Percentiles rank a stretch among this genome's conserved stretches.
Evolutionary conservation across 805 yeast genomes (phyloP).

Genomic region (Cyberlindnera saturnus): DNA sequence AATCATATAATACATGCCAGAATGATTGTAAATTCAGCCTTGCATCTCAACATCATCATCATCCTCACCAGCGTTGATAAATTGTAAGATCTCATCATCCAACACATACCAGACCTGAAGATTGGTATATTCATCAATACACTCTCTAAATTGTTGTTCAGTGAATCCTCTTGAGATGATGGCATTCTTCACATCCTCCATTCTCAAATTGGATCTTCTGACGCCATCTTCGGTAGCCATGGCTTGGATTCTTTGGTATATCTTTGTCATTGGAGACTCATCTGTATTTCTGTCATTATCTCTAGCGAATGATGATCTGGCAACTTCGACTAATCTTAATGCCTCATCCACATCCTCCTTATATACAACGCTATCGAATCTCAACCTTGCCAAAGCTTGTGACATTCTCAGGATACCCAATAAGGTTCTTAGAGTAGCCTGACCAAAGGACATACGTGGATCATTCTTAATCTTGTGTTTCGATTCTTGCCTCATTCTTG

Average conservation of each 20-base stretch:
- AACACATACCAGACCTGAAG: conserved; percentile 72
- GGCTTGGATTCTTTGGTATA: conserved; percentile 64
- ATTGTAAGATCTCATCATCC: conserved; percentile 58
- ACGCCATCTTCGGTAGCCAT: conserved; percentile 38
- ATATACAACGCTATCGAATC: conserved; percentile 69
- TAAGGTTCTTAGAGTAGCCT: conserved; percentile 92
- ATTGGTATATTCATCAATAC: conserved; percentile 67
- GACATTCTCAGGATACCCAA: conserved; percentile 87
- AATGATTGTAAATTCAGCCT: too few species aligned
- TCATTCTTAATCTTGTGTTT: conserved; percentile 68
- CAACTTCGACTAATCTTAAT: conserved; percentile 73
- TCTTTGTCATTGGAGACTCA: conserved; percentile 63
- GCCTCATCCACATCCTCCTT: conserved; percentile 94
- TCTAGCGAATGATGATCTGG: conserved; percentile 69
- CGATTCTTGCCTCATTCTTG: conserved; percentile 88
- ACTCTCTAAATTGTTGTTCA: conserved; percentile 65
- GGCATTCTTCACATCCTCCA: conserved; percentile 51
- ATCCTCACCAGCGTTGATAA: conserved; percentile 29
- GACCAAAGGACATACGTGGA: conserved; percentile 67
- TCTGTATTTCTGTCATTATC: conserved; percentile 46
- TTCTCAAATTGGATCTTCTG: conserved; percentile 29
- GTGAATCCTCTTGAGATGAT: conserved; percentile 81
- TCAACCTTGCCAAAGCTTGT: conserved; percentile 87
- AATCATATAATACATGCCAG: too few species aligned
- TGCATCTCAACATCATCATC: conserved; percentile 13